Evolutionary conservation across 257 asterid genomes (phyloP).

Genomic region (Solanum bukasovii): DNA sequence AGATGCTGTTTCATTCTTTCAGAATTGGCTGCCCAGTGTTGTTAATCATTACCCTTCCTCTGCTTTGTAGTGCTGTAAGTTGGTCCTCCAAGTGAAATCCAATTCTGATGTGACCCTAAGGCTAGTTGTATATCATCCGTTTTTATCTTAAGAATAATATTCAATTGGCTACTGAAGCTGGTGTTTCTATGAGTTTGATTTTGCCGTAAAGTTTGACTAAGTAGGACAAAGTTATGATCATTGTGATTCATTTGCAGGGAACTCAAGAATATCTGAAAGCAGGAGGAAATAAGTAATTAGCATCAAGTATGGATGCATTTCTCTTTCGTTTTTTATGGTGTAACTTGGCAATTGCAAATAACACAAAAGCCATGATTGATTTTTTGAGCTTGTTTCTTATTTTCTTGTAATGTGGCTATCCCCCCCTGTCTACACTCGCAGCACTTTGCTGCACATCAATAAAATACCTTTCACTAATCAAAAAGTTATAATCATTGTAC

Average conservation of each 20-base stretch:
- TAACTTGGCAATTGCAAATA: background rate
- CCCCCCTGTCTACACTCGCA: background rate
- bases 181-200: background rate
- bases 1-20: slow-evolving; percentile 45
- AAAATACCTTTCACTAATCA: background rate
- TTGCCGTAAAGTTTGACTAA: background rate
- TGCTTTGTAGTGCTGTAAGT: slow-evolving; percentile 30
- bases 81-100: background rate
- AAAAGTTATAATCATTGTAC: background rate
- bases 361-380: background rate
- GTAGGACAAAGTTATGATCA: background rate
- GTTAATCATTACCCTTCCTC: slow-evolving; percentile 27
- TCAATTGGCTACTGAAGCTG: background rate
- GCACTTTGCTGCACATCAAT: background rate
- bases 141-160: background rate
- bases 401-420: background rate
- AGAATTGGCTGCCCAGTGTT: slow-evolving; percentile 50
- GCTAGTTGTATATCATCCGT: background rate
- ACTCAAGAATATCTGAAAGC: background rate
- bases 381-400: background rate
- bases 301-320: background rate
- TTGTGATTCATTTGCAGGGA: background rate
- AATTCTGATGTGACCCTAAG: background rate
- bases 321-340: background rate
- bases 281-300: background rate